These are phyloP conservation scores for Linum lewisii DNA, from an alignment of 345 rosid species.

Conservation along the genomic window DNA sequence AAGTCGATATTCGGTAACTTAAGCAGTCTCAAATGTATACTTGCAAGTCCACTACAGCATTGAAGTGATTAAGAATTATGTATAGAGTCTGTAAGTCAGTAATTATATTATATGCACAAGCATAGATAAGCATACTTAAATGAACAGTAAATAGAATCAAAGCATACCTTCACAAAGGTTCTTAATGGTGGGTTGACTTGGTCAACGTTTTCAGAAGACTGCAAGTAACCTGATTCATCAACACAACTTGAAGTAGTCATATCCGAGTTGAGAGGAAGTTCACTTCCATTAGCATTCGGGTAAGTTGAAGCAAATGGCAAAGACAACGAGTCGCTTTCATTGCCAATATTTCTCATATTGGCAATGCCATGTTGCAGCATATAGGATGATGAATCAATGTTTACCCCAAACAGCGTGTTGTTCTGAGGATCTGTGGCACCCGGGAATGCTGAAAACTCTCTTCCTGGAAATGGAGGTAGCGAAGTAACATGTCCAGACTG, in stretches of 20 bases:
- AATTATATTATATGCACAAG: too few relatives aligned
- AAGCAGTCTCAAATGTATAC: too few relatives aligned
- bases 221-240: conserved; percentile 43
- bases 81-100: too few relatives aligned
- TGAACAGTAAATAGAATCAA: too few relatives aligned
- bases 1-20: too few relatives aligned
- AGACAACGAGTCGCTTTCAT: conserved; percentile 19
- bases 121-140: too few relatives aligned
- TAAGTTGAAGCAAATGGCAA: too few relatives aligned
- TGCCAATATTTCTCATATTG: conserved; percentile 24
- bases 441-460: conserved; percentile 27
- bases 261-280: conserved; percentile 11
- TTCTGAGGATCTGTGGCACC: conserved; percentile 33
- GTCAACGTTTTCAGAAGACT: conserved; percentile 38
- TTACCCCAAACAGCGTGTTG: conserved; percentile 38
- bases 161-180: conserved; percentile 44
- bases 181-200: conserved; percentile 33
- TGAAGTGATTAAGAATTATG: too few relatives aligned
- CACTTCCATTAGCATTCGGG: too few relatives aligned
- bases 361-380: conserved; percentile 36
- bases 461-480: conserved; percentile 39
- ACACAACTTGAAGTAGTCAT: conserved; percentile 45
- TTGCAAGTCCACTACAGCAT: too few relatives aligned
- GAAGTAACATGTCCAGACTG: conserved; percentile 28
- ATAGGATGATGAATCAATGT: conserved; percentile 33